phyloP scores from a whole-genome alignment of 495 filamentous ascomycete species.

The Daldinia concentrica region DNA sequence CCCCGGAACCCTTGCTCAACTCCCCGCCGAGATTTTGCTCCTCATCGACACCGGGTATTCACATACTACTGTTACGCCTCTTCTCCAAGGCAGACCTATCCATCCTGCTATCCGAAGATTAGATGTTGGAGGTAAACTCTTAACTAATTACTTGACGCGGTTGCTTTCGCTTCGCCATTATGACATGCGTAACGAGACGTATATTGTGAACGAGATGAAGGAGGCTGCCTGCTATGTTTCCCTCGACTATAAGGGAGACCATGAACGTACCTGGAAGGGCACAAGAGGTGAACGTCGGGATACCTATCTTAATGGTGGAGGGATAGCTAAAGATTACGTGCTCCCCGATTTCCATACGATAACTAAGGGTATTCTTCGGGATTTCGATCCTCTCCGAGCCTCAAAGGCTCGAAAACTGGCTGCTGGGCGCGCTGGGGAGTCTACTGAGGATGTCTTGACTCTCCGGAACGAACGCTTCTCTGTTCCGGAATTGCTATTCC shows the following conservation, averaged over 20 bases:
- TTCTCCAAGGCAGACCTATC: constrained; percentile 80
- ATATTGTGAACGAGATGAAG: constrained; percentile 95
- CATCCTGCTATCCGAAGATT: constrained; percentile 86
- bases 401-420: constrained; percentile 66
- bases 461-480: constrained; percentile 91
- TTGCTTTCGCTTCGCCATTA: constrained; percentile 89
- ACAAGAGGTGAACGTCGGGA: constrained; percentile 63
- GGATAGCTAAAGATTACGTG: constrained; percentile 91
- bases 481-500: constrained; percentile 90
- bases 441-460: constrained; percentile 83
- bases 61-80: constrained; percentile 89
- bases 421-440: constrained; percentile 61
- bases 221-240: constrained; percentile 88
- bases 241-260: constrained; percentile 77
- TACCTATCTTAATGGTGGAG: constrained; percentile 60
- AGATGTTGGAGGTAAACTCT: constrained; percentile 88
- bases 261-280: constrained; percentile 88
- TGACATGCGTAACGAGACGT: constrained; percentile 91
- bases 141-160: constrained; percentile 95
- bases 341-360: constrained; percentile 87
- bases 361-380: constrained; percentile 75
- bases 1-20: constrained; percentile 53
- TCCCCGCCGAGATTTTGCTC: constrained; percentile 81
- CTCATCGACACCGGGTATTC: constrained; percentile 93
- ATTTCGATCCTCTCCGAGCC: constrained; percentile 71